Evolutionary conservation across 441 rosid genomes (phyloP), one percentile per base, ranked within the genome.

Genomic region (Populus hybrid): DNA sequence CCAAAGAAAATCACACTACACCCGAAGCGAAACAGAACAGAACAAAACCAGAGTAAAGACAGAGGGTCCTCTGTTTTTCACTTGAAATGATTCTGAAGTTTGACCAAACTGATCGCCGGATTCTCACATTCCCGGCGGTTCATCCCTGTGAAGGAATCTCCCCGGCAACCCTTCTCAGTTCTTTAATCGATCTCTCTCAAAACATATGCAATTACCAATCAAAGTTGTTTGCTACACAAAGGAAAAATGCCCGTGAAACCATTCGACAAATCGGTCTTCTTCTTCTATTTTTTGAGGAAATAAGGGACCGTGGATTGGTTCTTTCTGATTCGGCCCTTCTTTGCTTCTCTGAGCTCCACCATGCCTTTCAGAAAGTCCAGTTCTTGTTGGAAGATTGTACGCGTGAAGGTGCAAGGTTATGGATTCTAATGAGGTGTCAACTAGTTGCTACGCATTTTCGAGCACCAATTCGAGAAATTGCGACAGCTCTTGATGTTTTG

Each of bases 331-430:
- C 92, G 3, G 61, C 75, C 0, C 77, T 88, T 4, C 86, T 89
- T 20, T 88, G 84, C 79, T 87, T 94, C 77, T 86, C 87, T 1
- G 95, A 94, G 85, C 89, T 92, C 42, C 97, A 94, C 78, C 64
- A 86, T 14, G 76, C 90, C 7, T 87, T 88, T 80, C 98, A 94
- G 75, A 91, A 91, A 83, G 66, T 91, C 11, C 81, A 67, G 26
- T 94, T 88, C 83, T 75, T 94, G 74, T 42, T 92, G 77, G 90
- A 92, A 79, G 98, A 94, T 69, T 90, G 95, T 75, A 79, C 91
- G 11, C 66, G 92, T 67, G 92, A 88, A 53, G 97, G 95, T 68
- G 90, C 90, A 0, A 85, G 84, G 76, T 69, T 89, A 0, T 89
- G 89, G 91, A 82, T 89, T 79, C 61, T 94, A 59, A 88, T 87